These are phyloP conservation scores for Hysterium pulicare DNA, from an alignment of 2,329 filamentous ascomycete species.

Conservation along the genomic window DNA sequence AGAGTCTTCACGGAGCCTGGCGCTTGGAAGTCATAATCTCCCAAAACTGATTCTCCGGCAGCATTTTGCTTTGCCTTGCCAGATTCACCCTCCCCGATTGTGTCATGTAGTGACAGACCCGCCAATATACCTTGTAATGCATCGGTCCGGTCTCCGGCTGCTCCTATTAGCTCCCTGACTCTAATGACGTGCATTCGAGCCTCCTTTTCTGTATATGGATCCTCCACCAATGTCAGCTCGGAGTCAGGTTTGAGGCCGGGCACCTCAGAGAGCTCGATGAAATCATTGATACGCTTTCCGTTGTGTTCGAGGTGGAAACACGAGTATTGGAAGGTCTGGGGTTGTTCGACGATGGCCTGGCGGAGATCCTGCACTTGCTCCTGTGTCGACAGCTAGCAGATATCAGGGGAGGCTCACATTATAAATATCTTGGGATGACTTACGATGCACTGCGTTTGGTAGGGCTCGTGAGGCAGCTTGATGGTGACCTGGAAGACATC, in stretches of 20 bases:
- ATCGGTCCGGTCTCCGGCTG: conserved; percentile 83
- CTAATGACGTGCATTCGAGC: conserved; percentile 90
- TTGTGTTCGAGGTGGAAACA: conserved; percentile 97
- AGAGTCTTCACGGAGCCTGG: conserved; percentile 67
- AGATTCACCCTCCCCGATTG: conserved; percentile 52
- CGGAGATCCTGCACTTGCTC: conserved; percentile 97
- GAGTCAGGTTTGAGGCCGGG: conserved; percentile 72
- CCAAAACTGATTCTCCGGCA: conserved; percentile 44
- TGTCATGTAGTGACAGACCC: conserved; percentile 83
- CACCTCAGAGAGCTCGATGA: conserved; percentile 86
- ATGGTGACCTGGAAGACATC: conserved; percentile 70
- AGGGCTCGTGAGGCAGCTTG: conserved; percentile 74
- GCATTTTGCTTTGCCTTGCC: conserved; percentile 22
- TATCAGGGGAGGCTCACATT: conserved; percentile 25
- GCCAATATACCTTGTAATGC: conserved; percentile 80
- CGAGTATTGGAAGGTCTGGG: conserved; percentile 91
- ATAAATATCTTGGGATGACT: conserved; percentile 11
- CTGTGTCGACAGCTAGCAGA: conserved; percentile 72
- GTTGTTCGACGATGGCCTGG: conserved; percentile 92
- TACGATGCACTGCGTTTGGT: conserved; percentile 83
- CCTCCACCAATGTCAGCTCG: conserved; percentile 78
- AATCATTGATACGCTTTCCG: conserved; percentile 89
- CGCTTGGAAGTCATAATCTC: conserved; percentile 74
- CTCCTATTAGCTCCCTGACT: conserved; percentile 88
- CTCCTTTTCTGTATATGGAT: conserved; percentile 98